phyloP scores from a whole-genome alignment of 495 filamentous ascomycete species.

The Neurospora sp. region DNA sequence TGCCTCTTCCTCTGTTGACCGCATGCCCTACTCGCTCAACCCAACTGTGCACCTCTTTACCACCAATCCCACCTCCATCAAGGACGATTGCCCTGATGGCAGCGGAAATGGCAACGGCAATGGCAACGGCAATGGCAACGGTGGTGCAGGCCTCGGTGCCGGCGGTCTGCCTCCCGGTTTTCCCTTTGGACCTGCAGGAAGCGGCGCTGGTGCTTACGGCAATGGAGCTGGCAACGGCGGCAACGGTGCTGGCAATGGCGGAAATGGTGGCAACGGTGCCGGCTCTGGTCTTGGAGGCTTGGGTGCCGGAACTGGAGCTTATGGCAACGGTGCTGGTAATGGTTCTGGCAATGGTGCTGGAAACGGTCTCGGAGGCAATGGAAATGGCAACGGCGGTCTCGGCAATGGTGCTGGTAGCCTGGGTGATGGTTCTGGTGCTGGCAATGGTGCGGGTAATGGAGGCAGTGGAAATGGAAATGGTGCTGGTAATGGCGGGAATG shows the following conservation, averaged over 20 bases:
- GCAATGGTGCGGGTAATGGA: background rate
- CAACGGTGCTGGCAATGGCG: background rate
- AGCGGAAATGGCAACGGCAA: background rate
- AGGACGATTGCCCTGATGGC: background rate
- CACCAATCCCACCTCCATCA: background rate
- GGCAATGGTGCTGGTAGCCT: slow-evolving; percentile 2
- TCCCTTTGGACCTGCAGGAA: background rate
- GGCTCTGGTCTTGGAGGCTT: slow-evolving; percentile 1
- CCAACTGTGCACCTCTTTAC: background rate
- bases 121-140: background rate
- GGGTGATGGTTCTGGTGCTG: background rate
- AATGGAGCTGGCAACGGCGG: background rate
- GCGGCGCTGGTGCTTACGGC: background rate
- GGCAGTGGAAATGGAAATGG: background rate
- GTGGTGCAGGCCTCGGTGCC: background rate
- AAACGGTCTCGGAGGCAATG: slow-evolving; percentile 3
- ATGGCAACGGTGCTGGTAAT: slow-evolving; percentile 1
- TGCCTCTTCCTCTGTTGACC: slow-evolving; percentile 1
- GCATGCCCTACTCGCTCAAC: background rate
- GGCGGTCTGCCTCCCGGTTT: background rate
- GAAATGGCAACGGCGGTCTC: slow-evolving; percentile 4
- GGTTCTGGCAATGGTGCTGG: background rate
- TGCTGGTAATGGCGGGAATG: background rate
- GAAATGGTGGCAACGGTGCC: background rate
- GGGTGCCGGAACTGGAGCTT: slow-evolving; percentile 3